phyloP scores from a whole-genome alignment of 2,329 filamentous ascomycete species.

The Calonectria hongkongensis region DNA sequence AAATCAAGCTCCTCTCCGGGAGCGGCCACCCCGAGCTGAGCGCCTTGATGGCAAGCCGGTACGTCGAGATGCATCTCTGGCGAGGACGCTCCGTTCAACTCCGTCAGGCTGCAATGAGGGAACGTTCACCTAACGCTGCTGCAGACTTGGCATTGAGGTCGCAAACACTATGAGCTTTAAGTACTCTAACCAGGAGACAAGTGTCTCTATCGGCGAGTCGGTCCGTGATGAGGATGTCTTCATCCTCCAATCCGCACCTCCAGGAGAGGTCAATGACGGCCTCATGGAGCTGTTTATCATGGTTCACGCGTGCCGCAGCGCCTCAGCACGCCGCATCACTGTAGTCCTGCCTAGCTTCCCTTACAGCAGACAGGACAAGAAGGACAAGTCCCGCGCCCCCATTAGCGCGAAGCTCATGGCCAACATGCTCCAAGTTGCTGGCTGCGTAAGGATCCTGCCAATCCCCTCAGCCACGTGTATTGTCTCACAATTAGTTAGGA shows the following conservation, averaged over 20 bases:
- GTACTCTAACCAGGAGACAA: slow-evolving; percentile 91
- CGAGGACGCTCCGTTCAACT: slow-evolving; percentile 7
- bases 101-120: not conserved
- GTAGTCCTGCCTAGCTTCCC: slow-evolving; percentile 97
- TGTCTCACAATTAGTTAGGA: slow-evolving; percentile 56
- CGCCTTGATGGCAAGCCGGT: slow-evolving; percentile 46
- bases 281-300: slow-evolving; percentile 99
- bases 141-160: slow-evolving; percentile 84
- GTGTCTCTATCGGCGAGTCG: slow-evolving; percentile 95
- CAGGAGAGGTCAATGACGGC: slow-evolving; percentile 97
- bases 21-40: slow-evolving; percentile 70
- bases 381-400: slow-evolving; percentile 93
- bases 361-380: slow-evolving; percentile 98
- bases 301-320: slow-evolving; percentile 90
- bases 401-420: slow-evolving; percentile 97
- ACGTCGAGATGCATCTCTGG: not conserved
- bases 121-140: slow-evolving; percentile 50
- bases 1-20: slow-evolving; percentile 72
- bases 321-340: slow-evolving; percentile 89
- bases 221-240: slow-evolving; percentile 99
- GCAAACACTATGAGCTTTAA: slow-evolving; percentile 87
- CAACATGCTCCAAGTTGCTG: slow-evolving; percentile 97
- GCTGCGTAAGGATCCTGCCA: slow-evolving; percentile 71
- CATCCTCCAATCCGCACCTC: slow-evolving; percentile 95
- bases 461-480: not conserved